Percentiles rank a stretch among this genome's conserved stretches.
Conservation (phyloP, 768 basidiomycete genomes). For the Porphyrellus cyaneotinctus region DNA sequence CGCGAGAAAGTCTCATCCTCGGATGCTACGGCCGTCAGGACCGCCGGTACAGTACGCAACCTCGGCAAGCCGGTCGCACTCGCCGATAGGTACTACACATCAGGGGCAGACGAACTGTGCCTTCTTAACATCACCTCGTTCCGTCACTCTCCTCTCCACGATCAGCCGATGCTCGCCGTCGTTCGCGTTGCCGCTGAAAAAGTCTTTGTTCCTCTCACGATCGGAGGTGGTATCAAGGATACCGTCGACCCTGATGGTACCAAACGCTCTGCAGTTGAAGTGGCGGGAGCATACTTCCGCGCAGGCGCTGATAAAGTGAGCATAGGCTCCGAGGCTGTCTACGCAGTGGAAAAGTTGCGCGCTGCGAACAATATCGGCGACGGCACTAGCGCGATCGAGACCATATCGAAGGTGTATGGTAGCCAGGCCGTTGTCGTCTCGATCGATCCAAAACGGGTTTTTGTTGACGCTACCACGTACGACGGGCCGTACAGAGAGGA, state of each 20-base stretch:
- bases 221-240: slow-evolving; percentile 98
- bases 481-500: slow-evolving; percentile 66
- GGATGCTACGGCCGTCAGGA: slow-evolving; percentile 33
- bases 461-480: slow-evolving; percentile 63
- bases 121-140: slow-evolving; percentile 99
- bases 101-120: slow-evolving; percentile 94
- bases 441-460: slow-evolving; percentile 86
- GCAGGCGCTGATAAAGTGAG: slow-evolving; percentile 98
- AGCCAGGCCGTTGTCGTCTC: slow-evolving; percentile 98
- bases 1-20: slow-evolving; percentile 62
- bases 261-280: slow-evolving; percentile 79
- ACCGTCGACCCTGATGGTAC: slow-evolving; percentile 95
- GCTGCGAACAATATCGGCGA: slow-evolving; percentile 46
- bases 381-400: slow-evolving; percentile 86
- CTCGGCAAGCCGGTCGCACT: slow-evolving; percentile 96
- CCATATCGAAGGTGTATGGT: slow-evolving; percentile 86
- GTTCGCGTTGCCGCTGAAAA: slow-evolving; percentile 85
- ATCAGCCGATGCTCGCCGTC: slow-evolving; percentile 98
- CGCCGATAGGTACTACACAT: slow-evolving; percentile 76
- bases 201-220: slow-evolving; percentile 95
- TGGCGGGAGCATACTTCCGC: slow-evolving; percentile 93
- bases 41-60: slow-evolving; percentile 84
- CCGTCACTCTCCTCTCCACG: slow-evolving; percentile 89
- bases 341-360: slow-evolving; percentile 82
- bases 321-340: slow-evolving; percentile 94